Base-by-base conservation (phyloP, 2,329 filamentous ascomycete genomes). In the Leptographium lundbergii region DNA sequence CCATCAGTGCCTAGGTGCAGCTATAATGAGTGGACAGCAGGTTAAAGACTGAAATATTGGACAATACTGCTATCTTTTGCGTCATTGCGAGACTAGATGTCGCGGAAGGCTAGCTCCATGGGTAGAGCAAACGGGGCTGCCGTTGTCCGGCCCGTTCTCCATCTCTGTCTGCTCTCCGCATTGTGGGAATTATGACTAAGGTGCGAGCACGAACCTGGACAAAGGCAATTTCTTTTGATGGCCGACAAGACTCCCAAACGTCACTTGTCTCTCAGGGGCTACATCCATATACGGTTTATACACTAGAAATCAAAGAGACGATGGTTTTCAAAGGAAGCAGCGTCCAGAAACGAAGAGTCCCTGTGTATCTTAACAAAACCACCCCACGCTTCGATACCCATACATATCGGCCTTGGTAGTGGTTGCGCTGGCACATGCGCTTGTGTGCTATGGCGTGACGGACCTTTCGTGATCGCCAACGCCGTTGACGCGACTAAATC, bases 401-500 rank as follows among this genome's bases (percentile, higher is more conserved):
- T 51, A 19, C 22, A 50, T 6, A 11, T 50, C 25, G 11, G 27
- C 50, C 19, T 29, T 19, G 25, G 27, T 24, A 24, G 29, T 36
- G 13, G 13, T 36, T 54, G 14, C 7, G 36, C 42, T 19, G 17
- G 11, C 3, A 45, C 42, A 45, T 9, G 19, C 17, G 36, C 19
- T 57, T 50, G 51, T 55, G 55, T 55, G 39, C 36, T 56, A 57
- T 60, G 51, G 56, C 59, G 59, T 60, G 59, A 58, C 51, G 52
- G 13, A 6, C 1, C 19, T 56, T 52, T 60, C 59, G 59, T 58
- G 45, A 60, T 60, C 59, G 52, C 34, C 42, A 47, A 25, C 34
- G 24, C 56, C n/a, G n/a, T n/a, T 60, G 56, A 57, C 56, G 56
- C 56, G 47, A 60, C 56, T 13, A 24, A 9, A n/a, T 45, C 42